phyloP scores from a whole-genome alignment of 305 asterid genomes.

The Fraxinus platypoda region DNA sequence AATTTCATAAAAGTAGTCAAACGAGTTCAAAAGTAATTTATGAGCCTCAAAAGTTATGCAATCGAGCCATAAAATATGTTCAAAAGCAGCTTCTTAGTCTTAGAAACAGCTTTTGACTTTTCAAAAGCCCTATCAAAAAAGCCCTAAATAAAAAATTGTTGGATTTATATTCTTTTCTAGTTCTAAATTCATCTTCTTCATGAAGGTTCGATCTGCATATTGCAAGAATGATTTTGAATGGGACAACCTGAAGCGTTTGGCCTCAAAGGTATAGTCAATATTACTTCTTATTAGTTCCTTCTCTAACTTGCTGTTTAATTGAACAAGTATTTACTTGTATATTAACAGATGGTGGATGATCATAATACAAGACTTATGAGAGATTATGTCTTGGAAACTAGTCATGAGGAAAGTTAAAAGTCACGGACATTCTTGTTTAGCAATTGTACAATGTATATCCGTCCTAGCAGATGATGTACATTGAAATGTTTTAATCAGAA shows the following conservation, averaged over 20 bases:
- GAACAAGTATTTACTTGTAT: background rate
- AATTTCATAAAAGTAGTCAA: no score
- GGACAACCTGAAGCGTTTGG: constrained; percentile 71
- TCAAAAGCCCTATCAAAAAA: background rate
- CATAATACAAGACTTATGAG: constrained; percentile 70
- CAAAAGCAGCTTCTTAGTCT: background rate
- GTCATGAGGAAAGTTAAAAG: constrained; percentile 32
- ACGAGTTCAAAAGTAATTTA: background rate
- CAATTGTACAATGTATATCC: background rate
- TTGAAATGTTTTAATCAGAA: background rate
- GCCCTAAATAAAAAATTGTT: constrained; percentile 5
- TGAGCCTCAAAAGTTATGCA: no score
- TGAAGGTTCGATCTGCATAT: constrained; percentile 82
- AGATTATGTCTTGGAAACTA: constrained; percentile 73
- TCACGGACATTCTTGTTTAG: background rate
- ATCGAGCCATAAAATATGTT: background rate
- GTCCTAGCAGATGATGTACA: background rate
- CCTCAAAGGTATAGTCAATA: constrained; percentile 43
- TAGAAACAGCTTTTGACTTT: background rate
- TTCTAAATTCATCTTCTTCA: background rate
- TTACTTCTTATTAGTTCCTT: background rate
- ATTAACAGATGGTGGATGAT: constrained; percentile 68
- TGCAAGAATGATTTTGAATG: constrained; percentile 81
- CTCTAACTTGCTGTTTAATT: background rate
- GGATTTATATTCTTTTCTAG: background rate